Base-by-base conservation (phyloP, 73 alveolate genomes). In the Loxodes magnus region DNA sequence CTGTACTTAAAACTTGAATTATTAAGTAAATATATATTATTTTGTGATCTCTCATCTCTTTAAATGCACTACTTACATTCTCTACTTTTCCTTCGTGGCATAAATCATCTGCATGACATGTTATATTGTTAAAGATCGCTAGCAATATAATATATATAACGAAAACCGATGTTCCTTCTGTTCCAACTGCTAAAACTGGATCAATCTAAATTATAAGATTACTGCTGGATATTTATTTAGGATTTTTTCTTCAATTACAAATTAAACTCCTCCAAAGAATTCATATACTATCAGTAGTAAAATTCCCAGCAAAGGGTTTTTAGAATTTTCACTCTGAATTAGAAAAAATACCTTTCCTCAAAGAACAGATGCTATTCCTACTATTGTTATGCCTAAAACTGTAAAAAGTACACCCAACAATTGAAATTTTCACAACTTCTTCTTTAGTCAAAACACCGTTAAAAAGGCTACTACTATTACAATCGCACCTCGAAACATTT, bases 151-250 rank as follows among this genome's bases (percentile, higher is more conserved):
- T 24, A 39, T 72, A 69, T 53, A 69, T 51, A 5, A 31, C 2
- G n/a, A 71, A 12, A 21, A 94, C 96, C 88, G 87, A 90, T 12
- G 79, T 29, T 2, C 98, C 98, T 66, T 90, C 98, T 44, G 81
- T 50, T 3, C 98, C 98, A 5, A 90, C 96, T 22, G 86, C 67
- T 69, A 79, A 73, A 33, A 90, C 67, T 3, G 96, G 88, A 66
- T 87, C 81, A 25, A 85, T 59, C 7, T 82, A 71, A 51, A 76
- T 71, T 22, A n/a, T n/a, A n/a, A n/a, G n/a, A n/a, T n/a, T n/a
- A n/a, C n/a, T n/a, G n/a, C n/a, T n/a, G n/a, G n/a, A n/a, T n/a
- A n/a, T n/a, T 68, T 61, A 51, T 66, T 44, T 27, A 90, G 67
- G 71, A 72, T 71, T 43, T 67, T 65, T 66, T 90, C 97, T 59